Conservation (phyloP, 306 rosid genomes). For the Vicia sativa region DNA sequence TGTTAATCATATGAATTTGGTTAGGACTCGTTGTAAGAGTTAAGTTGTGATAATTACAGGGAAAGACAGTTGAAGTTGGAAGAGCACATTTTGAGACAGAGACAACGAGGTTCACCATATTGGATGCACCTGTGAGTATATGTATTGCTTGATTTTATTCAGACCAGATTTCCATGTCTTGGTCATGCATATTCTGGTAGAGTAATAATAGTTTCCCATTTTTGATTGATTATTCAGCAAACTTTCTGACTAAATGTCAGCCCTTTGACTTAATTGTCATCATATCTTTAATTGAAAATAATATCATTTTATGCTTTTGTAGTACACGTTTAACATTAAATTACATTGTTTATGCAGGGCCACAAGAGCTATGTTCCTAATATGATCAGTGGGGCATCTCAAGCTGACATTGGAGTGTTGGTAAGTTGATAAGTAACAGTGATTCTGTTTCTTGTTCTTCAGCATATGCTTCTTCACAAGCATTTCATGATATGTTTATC, state of each 20-base stretch:
- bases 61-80: conserved; percentile 98
- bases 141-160: conserved; percentile 29
- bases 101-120: conserved; percentile 80
- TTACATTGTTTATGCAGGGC: conserved; percentile 60
- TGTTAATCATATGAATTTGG: conserved; percentile 6
- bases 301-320: conserved; percentile 21
- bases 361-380: conserved; percentile 99
- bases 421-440: conserved; percentile 55
- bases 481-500: conserved; percentile 19
- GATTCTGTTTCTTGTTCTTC: conserved; percentile 19
- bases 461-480: conserved; percentile 4
- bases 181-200: conserved; percentile 17
- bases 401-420: conserved; percentile 97
- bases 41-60: conserved; percentile 55
- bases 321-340: conserved; percentile 24
- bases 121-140: conserved; percentile 96
- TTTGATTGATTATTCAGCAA: neutral
- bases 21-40: conserved; percentile 28
- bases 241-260: conserved; percentile 13
- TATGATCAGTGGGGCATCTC: conserved; percentile 99
- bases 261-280: conserved; percentile 16
- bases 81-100: conserved; percentile 98
- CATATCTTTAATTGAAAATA: conserved; percentile 9
- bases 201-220: conserved; percentile 6
- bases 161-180: neutral